Evolutionary conservation across 2,329 filamentous ascomycete genomes (phyloP).

Genomic region (Scleromitrula shiraiana): DNA sequence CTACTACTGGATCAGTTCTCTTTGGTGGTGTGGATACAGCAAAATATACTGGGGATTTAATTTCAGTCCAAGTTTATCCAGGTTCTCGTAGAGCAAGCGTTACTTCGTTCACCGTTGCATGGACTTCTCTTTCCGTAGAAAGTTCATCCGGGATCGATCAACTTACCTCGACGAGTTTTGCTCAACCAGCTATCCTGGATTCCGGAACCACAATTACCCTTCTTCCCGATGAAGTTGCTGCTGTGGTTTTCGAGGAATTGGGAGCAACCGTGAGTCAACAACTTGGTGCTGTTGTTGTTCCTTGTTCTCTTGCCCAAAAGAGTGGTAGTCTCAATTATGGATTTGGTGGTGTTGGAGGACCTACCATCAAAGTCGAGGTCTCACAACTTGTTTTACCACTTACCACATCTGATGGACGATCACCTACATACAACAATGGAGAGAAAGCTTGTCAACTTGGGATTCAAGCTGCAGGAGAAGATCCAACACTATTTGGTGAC

Average conservation of each 20-base stretch:
- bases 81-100: background rate
- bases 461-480: constrained; percentile 33
- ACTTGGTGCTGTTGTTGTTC: constrained; percentile 41
- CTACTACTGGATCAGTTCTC: constrained; percentile 31
- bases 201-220: constrained; percentile 61
- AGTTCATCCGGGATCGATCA: constrained; percentile 33
- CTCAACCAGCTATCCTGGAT: constrained; percentile 50
- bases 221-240: constrained; percentile 50
- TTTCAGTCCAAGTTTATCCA: constrained; percentile 28
- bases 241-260: constrained; percentile 37
- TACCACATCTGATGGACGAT: constrained; percentile 27
- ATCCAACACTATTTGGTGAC: constrained; percentile 38
- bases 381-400: constrained; percentile 38
- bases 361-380: constrained; percentile 38
- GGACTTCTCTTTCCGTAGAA: constrained; percentile 27
- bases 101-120: constrained; percentile 29
- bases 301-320: constrained; percentile 34
- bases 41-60: constrained; percentile 35
- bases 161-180: constrained; percentile 27
- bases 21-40: constrained; percentile 41
- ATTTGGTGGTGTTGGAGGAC: constrained; percentile 38
- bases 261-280: constrained; percentile 38
- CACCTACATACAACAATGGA: constrained; percentile 25
- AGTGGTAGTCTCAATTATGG: constrained; percentile 39
- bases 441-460: constrained; percentile 45